These are phyloP conservation scores for Cicer bijugum DNA, from an alignment of 306 rosid species.

Conservation along the genomic window DNA sequence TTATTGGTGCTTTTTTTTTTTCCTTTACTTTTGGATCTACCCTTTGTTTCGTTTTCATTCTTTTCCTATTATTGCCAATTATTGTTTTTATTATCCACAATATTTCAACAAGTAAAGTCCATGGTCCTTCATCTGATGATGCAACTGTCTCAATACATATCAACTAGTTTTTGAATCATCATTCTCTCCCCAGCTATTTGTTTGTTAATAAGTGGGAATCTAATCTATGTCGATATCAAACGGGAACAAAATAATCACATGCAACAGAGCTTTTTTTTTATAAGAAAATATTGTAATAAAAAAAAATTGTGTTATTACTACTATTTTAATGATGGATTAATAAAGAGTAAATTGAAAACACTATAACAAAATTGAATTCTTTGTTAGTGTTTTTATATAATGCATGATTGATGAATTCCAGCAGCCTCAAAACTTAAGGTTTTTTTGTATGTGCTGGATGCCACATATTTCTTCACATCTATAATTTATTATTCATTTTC, in stretches of 20 bases:
- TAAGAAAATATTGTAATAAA: neutral
- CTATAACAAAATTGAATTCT: neutral
- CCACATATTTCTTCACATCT: neutral
- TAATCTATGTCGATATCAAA: neutral
- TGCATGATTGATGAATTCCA: conserved; percentile 40
- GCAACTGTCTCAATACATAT: conserved; percentile 43
- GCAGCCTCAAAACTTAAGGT: conserved; percentile 9
- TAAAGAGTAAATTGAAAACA: neutral
- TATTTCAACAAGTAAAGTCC: conserved; percentile 27
- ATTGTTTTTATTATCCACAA: conserved; percentile 58
- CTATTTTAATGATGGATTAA: neutral
- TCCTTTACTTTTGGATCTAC: conserved; percentile 53
- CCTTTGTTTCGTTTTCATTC: conserved; percentile 49
- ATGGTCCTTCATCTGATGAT: conserved; percentile 39
- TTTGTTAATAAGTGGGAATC: conserved; percentile 19
- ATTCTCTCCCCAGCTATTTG: conserved; percentile 5
- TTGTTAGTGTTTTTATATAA: neutral
- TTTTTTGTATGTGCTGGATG: conserved; percentile 10
- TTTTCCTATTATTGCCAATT: conserved; percentile 56
- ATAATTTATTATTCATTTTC: conserved; percentile 14
- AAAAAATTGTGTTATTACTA: neutral
- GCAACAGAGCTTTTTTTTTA: neutral
- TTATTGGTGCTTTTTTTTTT: conserved; percentile 39
- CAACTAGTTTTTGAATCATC: conserved; percentile 20
- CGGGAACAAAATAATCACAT: neutral